Percentiles rank a stretch among this genome's conserved stretches.
phyloP scores from a whole-genome alignment of 371 early-diverging fungal genomes.

The Capniomyces stellatus region DNA sequence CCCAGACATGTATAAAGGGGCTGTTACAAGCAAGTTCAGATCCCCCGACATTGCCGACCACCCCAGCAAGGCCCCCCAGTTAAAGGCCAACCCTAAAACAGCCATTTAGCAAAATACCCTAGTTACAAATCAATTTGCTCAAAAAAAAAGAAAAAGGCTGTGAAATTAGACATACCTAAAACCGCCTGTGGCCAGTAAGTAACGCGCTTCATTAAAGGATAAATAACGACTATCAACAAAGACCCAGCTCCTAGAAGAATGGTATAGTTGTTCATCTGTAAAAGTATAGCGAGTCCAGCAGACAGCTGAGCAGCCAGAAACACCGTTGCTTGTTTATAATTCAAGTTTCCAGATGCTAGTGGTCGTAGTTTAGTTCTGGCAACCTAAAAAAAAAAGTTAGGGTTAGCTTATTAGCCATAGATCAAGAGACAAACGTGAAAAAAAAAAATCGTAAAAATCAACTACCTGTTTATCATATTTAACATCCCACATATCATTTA shows the following conservation, averaged over 20 bases:
- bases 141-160: slow-evolving; percentile 7
- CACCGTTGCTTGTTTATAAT: slow-evolving; percentile 44
- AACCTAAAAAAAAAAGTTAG: slow-evolving; percentile 27
- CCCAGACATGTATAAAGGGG: slow-evolving; percentile 73
- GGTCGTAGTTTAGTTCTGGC: slow-evolving; percentile 73
- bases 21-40: slow-evolving; percentile 39
- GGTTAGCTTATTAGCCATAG: too few relatives aligned
- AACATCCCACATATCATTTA: slow-evolving; percentile 92
- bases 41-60: slow-evolving; percentile 74
- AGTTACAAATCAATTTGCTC: slow-evolving; percentile 1
- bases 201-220: slow-evolving; percentile 90
- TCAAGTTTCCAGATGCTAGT: slow-evolving; percentile 59
- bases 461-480: slow-evolving; percentile 61
- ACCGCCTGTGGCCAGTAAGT: slow-evolving; percentile 90
- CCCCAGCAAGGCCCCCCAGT: slow-evolving; percentile 90
- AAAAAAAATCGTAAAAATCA: too few relatives aligned
- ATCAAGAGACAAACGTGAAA: too few relatives aligned
- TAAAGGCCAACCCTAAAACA: slow-evolving; percentile 56
- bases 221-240: slow-evolving; percentile 53
- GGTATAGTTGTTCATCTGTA: slow-evolving; percentile 55
- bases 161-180: slow-evolving; percentile 17
- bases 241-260: slow-evolving; percentile 69
- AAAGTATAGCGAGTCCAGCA: slow-evolving; percentile 58
- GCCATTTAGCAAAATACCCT: background rate
- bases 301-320: slow-evolving; percentile 67